Evolutionary conservation across 805 yeast species (phyloP).

Genomic region (Yarrowia divulgata): DNA sequence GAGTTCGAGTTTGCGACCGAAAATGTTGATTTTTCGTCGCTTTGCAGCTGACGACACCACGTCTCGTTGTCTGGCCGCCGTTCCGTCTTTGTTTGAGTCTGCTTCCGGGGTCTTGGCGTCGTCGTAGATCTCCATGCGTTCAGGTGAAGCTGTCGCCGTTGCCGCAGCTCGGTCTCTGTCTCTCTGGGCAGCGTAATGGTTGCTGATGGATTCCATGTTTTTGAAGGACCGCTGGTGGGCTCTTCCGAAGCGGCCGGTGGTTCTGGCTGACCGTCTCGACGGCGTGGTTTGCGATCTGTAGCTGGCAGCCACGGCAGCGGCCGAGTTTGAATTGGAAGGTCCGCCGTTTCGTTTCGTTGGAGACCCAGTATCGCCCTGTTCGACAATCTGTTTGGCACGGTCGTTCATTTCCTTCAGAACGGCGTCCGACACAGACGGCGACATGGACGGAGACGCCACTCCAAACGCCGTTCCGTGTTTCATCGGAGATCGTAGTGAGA

Average conservation of each 20-base stretch:
- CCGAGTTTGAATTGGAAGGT: not conserved
- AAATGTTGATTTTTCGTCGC: slow-evolving; percentile 36
- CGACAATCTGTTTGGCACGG: slow-evolving; percentile 19
- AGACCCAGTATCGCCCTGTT: slow-evolving; percentile 1
- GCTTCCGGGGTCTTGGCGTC: slow-evolving; percentile 22
- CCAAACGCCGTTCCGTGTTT: slow-evolving; percentile 31
- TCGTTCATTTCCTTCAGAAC: slow-evolving; percentile 34
- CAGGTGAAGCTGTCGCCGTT: not conserved
- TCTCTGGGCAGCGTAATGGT: slow-evolving; percentile 35
- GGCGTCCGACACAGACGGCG: slow-evolving; percentile 31
- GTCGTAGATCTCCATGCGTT: slow-evolving; percentile 27
- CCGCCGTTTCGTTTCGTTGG: slow-evolving; percentile 8
- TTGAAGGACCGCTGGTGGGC: slow-evolving; percentile 32
- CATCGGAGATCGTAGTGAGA: slow-evolving; percentile 18
- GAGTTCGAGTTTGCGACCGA: slow-evolving; percentile 33
- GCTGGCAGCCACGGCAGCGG: not conserved
- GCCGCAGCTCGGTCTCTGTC: not conserved
- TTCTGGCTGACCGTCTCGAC: not conserved
- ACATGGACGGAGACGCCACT: slow-evolving; percentile 25
- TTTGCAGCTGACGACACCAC: slow-evolving; percentile 33
- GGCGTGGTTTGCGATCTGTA: slow-evolving; percentile 2
- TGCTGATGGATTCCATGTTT: slow-evolving; percentile 34
- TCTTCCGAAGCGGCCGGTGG: slow-evolving; percentile 9
- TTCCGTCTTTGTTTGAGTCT: not conserved
- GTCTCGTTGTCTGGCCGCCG: slow-evolving; percentile 13